Percentiles rank a stretch among this genome's conserved stretches.
phyloP scores from a whole-genome alignment of 1,139 yeast genomes.

The Debaryomyces udenii region DNA sequence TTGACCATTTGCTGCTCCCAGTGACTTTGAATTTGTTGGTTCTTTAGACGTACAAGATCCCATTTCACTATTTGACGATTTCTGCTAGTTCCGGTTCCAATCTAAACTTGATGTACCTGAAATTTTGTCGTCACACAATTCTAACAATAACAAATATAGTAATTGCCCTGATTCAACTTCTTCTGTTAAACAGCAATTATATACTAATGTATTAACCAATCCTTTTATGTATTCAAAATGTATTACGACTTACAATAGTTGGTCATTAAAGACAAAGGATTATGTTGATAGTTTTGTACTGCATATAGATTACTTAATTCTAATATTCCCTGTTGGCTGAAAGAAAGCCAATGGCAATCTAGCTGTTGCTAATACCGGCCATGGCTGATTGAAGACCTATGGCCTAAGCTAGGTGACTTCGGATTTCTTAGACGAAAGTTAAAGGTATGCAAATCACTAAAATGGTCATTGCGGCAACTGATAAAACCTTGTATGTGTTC shows the following conservation, averaged over 20 bases:
- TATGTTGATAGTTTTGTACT: neutral
- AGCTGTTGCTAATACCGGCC: neutral
- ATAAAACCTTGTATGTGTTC: too few species aligned
- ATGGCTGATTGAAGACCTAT: too few species aligned
- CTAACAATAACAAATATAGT: neutral
- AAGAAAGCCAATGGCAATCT: slow-evolving; percentile 2
- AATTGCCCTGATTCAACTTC: too few species aligned
- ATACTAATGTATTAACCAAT: too few species aligned
- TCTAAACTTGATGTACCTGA: too few species aligned
- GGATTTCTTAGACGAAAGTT: too few species aligned
- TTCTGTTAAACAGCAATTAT: too few species aligned
- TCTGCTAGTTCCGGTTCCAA: too few species aligned
- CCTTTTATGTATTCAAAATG: too few species aligned
- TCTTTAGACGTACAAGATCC: slow-evolving; percentile 36
- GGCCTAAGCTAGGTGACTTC: too few species aligned
- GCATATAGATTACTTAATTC: slow-evolving; percentile 2
- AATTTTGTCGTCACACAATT: neutral
- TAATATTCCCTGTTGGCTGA: slow-evolving; percentile 1
- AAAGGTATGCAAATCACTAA: neutral
- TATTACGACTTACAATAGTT: too few species aligned
- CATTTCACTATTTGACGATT: slow-evolving; percentile 18
- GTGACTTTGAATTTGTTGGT: slow-evolving; percentile 15
- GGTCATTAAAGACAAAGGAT: neutral
- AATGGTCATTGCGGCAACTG: too few species aligned
- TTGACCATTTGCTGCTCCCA: slow-evolving; percentile 18